Conservation (phyloP, 2,329 filamentous ascomycete species). For the Ophiognomonia clavigignenti-juglandacearum region DNA sequence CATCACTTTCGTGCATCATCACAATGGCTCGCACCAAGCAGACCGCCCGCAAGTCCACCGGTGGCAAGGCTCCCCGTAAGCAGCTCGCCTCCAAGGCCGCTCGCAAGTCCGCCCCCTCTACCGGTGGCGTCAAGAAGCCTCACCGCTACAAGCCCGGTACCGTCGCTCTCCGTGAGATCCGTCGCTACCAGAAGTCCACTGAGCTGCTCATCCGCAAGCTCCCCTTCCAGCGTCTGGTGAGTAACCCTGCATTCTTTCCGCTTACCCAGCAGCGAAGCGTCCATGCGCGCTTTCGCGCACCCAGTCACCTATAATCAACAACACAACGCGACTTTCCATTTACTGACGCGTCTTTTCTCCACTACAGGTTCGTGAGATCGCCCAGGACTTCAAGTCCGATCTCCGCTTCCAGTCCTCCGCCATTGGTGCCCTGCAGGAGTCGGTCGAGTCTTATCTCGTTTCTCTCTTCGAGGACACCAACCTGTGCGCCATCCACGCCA, state of each 20-base stretch:
- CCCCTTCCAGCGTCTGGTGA: constrained; percentile 90
- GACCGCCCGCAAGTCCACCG: constrained; percentile 70
- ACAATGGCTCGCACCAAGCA: constrained; percentile 64
- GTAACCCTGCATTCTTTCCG: too few species aligned
- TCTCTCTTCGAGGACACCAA: constrained; percentile 98
- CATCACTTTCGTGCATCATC: constrained; percentile 26
- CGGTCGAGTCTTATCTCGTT: constrained; percentile 97
- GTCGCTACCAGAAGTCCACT: constrained; percentile 95
- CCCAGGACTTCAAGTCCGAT: constrained; percentile 91
- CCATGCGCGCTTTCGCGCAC: too few species aligned
- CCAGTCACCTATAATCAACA: too few species aligned
- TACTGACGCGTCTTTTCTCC: constrained; percentile 19
- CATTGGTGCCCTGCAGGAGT: constrained; percentile 96
- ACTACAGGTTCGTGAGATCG: constrained; percentile 78
- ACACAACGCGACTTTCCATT: too few species aligned
- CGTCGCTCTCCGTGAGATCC: constrained; percentile 96
- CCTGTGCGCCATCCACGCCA: constrained; percentile 96
- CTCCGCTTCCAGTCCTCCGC: constrained; percentile 98
- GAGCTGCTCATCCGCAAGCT: constrained; percentile 96
- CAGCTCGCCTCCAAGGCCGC: constrained; percentile 99
- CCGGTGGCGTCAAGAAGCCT: constrained; percentile 96
- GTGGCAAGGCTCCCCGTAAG: constrained; percentile 81
- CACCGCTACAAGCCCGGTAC: constrained; percentile 88
- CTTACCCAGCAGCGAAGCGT: too few species aligned
- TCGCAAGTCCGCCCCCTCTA: constrained; percentile 95